Evolutionary conservation across 306 rosid species (phyloP).

Genomic region (Trichosanthes cucumerina): DNA sequence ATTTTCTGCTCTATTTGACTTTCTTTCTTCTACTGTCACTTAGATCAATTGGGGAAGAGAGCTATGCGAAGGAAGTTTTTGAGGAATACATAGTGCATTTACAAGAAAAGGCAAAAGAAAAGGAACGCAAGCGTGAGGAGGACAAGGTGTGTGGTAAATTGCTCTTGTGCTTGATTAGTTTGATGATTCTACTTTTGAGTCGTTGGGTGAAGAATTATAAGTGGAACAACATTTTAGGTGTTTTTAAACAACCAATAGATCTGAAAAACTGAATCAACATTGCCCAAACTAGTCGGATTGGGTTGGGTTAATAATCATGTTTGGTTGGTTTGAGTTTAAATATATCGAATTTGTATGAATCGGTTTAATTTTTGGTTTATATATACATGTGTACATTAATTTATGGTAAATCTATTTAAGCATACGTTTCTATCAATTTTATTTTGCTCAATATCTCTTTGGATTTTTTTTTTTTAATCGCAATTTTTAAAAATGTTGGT

Average conservation of each 20-base stretch:
- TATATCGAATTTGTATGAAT: neutral
- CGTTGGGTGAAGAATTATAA: neutral
- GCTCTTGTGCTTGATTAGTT: slow-evolving; percentile 1
- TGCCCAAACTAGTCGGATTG: neutral
- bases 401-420: too few relatives aligned
- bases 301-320: neutral
- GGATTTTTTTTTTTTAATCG: neutral
- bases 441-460: neutral
- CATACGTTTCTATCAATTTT: neutral
- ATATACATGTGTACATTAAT: too few relatives aligned
- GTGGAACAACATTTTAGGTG: neutral
- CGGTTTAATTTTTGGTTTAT: neutral
- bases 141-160: slow-evolving; percentile 54
- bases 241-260: neutral
- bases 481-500: neutral
- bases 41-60: slow-evolving; percentile 80
- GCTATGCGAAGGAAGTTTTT: slow-evolving; percentile 50
- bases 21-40: slow-evolving; percentile 1
- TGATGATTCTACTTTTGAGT: neutral
- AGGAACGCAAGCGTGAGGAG: slow-evolving; percentile 94
- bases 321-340: neutral
- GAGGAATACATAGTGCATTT: slow-evolving; percentile 58
- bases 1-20: neutral
- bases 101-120: slow-evolving; percentile 85
- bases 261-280: neutral